Base-by-base conservation (phyloP, 148 eudicot genomes). In the Vaccinium vitisidaea region DNA sequence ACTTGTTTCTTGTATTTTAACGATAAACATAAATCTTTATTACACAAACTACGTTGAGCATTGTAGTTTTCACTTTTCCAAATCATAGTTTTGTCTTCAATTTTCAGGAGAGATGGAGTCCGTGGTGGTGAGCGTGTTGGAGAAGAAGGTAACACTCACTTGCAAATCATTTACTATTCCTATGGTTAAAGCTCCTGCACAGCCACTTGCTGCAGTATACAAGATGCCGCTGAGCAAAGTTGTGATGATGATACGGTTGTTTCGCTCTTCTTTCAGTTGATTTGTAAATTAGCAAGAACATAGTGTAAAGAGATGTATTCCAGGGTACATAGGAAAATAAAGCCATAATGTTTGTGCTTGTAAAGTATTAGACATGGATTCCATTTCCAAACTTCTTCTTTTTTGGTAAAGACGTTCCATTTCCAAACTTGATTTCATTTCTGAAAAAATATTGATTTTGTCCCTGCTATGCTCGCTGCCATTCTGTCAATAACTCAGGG, bases 81-180 rank as follows among this genome's bases (percentile, higher is more conserved):
- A 1, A 61, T 46, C 25, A 14, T 15, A 19, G 27, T 23, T 77
- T 3, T 12, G 16, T 56, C 12, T 63, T 54, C 23, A 30, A 43
- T 84, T 80, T 81, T 55, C 82, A 90, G 91, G 91, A 16, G 95
- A 91, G 77, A 88, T 86, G 16, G 92, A 92, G 58, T 92, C 94
- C 0, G 89, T 94, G 80, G 87, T 82, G 59, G 88, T 92, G 84
- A 89, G 88, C 82, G 59, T 92, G 79, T 61, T 83, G 79, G 97
- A 94, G 88, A 92, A 91, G 88, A 91, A 91, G 87, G 92, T 94
- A 77, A 89, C 88, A n/a, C 84, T 94, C 36, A 90, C 91, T 6
- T 90, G 91, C 77, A 91, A 83, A 63, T 84, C 74, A 69, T 7
- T 27, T 30, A 23, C 84, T 84, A 75, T 75, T 0, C 56, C 18